Evolutionary conservation across 1,284 basidiomycete genomes (phyloP), one percentile per base, ranked within the genome.

Genomic region (Melampsora larici-populina): DNA sequence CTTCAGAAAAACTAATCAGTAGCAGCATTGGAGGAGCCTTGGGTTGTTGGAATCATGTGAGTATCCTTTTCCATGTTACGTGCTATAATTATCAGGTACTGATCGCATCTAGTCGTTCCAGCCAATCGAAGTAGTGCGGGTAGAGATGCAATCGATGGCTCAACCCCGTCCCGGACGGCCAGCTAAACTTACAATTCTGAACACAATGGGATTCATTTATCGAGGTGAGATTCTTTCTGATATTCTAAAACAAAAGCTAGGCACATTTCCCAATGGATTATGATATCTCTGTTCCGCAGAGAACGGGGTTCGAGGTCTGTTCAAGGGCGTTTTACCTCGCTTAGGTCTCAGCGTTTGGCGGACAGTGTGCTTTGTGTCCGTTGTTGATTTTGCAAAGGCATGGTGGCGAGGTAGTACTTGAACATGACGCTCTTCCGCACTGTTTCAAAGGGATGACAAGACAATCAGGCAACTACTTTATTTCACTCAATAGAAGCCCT

Each of bases 101-200:
- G 11, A 2, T 29, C 24, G 18, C 66, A 60, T 31, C 29, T 2
- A 6, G 26, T 43, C 24, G 24, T 24, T 70, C 18, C 49, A 77
- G 74, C 74, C 74, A 17, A 77, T 77, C 29, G 74, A 77, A 62
- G 74, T 77, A 21, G 74, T 77, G 18, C 65, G 74, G n/a, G 67
- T 77, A 58, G 74, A 77, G 48, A 77, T 77, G 74, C 74, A 77
- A 70, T 77, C 74, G 2, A 77, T 77, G 74, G 74, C 67, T 46
- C 51, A 77, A 29, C 74, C 68, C 43, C 51, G 55, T 5, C 18
- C 36, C 29, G 67, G 58, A n/a, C 65, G 74, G 17, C 74, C 74
- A 11, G 46, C 26, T n/a, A 77, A 77, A 43, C 26, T 70, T 13
- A 77, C 74, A n/a, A 69, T 77, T 36, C n/a, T 70, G 51, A 77